Conservation (phyloP, 768 basidiomycete genomes). For the Pleurotus pulmonarius region DNA sequence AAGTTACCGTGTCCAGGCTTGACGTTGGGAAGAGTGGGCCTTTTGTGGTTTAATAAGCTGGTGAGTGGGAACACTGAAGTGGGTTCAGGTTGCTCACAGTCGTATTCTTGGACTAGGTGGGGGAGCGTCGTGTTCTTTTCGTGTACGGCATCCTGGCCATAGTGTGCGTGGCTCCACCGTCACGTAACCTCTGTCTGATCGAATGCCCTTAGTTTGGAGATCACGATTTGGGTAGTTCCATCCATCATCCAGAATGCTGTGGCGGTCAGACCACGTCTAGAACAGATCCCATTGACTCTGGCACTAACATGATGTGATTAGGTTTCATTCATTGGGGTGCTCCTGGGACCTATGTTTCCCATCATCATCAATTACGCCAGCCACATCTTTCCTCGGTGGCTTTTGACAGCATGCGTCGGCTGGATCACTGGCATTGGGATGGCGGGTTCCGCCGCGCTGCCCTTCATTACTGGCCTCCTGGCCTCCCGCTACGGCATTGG, state of each 20-base stretch:
- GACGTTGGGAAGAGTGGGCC: conserved; percentile 46
- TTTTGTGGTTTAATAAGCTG: conserved; percentile 47
- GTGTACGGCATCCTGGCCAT: conserved; percentile 30
- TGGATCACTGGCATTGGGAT: conserved; percentile 52
- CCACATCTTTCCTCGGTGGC: conserved; percentile 28
- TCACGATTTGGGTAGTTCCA: conserved; percentile 51
- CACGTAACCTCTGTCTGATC: background rate
- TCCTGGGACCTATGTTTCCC: conserved; percentile 55
- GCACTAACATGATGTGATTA: conserved; percentile 8
- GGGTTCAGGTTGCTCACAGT: background rate
- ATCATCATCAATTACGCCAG: conserved; percentile 32
- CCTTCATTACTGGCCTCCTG: conserved; percentile 42
- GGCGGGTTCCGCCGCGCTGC: conserved; percentile 41
- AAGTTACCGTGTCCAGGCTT: conserved; percentile 25
- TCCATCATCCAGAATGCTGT: conserved; percentile 48
- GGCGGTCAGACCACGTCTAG: conserved; percentile 24
- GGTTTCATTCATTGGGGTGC: conserved; percentile 44
- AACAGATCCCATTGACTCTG: background rate
- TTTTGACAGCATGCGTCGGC: conserved; percentile 36
- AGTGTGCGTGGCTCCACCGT: conserved; percentile 17
- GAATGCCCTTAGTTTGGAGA: conserved; percentile 29
- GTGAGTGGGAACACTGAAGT: conserved; percentile 16
- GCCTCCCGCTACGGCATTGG: conserved; percentile 39
- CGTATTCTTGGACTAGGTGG: conserved; percentile 18
- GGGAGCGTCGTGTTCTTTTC: conserved; percentile 28